Conservation (phyloP, 345 rosid species). For the Pugionium dolabratum region DNA sequence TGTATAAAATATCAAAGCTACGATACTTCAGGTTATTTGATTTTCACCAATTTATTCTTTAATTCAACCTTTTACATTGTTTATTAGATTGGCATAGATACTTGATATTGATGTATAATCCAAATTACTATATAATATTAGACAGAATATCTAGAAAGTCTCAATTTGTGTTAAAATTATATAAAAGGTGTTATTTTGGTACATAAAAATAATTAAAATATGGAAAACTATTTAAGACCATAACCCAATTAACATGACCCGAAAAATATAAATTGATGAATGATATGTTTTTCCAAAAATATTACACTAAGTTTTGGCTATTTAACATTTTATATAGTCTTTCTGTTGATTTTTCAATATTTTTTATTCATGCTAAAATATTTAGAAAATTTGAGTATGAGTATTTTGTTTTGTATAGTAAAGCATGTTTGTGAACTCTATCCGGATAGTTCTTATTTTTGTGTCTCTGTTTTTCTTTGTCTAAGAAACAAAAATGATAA, state of each 20-base stretch:
- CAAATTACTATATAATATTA: conserved; percentile 18
- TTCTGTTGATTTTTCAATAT: too few relatives aligned
- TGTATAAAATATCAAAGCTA: conserved; percentile 30
- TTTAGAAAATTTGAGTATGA: background rate
- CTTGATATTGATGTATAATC: conserved; percentile 37
- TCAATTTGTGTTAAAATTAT: conserved; percentile 10
- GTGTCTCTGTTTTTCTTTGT: background rate
- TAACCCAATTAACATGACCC: background rate
- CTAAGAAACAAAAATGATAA: background rate
- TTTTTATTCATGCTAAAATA: background rate
- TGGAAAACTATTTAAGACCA: background rate
- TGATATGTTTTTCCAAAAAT: background rate
- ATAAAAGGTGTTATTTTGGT: background rate
- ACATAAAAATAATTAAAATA: background rate
- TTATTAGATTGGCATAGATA: conserved; percentile 36
- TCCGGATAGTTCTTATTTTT: background rate
- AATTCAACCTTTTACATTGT: conserved; percentile 30
- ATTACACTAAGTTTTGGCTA: background rate
- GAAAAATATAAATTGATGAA: background rate
- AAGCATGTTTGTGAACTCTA: background rate
- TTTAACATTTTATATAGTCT: background rate
- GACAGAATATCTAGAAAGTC: conserved; percentile 16
- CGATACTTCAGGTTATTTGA: conserved; percentile 53
- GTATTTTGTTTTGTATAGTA: background rate
- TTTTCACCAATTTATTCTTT: conserved; percentile 51